These are phyloP conservation scores for Kodamaea arcana DNA, from an alignment of 1,139 yeast species.

Conservation along the genomic window DNA sequence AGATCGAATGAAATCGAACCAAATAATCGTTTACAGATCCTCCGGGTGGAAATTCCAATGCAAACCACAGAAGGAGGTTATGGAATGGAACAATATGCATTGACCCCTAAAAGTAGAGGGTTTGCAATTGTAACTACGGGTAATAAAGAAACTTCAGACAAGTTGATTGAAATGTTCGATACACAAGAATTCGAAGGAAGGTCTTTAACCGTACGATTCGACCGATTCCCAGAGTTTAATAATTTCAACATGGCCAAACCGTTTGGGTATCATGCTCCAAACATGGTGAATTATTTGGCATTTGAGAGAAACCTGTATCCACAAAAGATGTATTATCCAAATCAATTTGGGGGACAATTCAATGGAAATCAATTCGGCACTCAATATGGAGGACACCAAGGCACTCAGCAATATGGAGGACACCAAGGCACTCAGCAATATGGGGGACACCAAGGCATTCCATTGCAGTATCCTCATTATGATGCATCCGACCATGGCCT, in stretches of 20 bases:
- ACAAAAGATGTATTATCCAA: conserved; percentile 30
- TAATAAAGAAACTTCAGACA: conserved; percentile 45
- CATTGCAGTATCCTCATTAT: not conserved
- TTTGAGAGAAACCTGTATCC: conserved; percentile 35
- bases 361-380: not conserved
- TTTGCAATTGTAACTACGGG: conserved; percentile 63
- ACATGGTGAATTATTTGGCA: conserved; percentile 20
- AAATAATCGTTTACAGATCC: conserved; percentile 28
- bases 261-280: conserved; percentile 7
- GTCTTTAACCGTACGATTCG: conserved; percentile 55
- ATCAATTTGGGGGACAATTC: not conserved
- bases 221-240: conserved; percentile 43
- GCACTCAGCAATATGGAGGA: not conserved
- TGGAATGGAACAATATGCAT: conserved; percentile 1
- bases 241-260: conserved; percentile 15
- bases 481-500: conserved; percentile 1
- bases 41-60: conserved; percentile 55
- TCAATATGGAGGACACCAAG: not conserved
- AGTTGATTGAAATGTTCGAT: conserved; percentile 48
- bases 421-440: not conserved
- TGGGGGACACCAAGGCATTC: not conserved
- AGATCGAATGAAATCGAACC: conserved; percentile 25
- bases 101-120: conserved; percentile 40
- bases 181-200: conserved; percentile 55
- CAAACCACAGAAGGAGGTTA: conserved; percentile 4